phyloP scores from a whole-genome alignment of 768 basidiomycete genomes.

The Strobilomyces dryophilus region DNA sequence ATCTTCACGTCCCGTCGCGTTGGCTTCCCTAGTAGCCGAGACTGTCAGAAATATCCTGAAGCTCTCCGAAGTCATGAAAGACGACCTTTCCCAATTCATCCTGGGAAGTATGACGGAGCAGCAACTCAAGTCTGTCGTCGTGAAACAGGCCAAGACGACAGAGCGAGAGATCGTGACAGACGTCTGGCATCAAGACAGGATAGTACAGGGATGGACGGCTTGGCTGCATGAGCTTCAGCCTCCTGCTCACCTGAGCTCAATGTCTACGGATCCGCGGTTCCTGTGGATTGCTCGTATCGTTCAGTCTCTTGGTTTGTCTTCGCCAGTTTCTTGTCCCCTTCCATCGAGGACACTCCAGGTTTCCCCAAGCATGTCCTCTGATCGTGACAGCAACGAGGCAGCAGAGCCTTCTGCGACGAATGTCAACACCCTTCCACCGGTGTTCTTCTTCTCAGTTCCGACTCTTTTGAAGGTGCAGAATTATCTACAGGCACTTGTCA shows the following conservation, averaged over 20 bases:
- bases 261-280: conserved; percentile 15
- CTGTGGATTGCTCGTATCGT: conserved; percentile 49
- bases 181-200: conserved; percentile 40
- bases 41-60: conserved; percentile 45
- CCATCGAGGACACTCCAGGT: conserved; percentile 22
- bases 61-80: conserved; percentile 61
- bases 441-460: conserved; percentile 57
- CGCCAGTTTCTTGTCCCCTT: conserved; percentile 34
- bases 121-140: conserved; percentile 48
- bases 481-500: conserved; percentile 64
- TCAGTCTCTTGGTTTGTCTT: conserved; percentile 41
- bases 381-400: background rate
- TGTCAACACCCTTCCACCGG: conserved; percentile 56
- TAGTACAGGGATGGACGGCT: conserved; percentile 19
- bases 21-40: conserved; percentile 48
- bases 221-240: conserved; percentile 19
- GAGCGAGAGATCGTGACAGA: conserved; percentile 54
- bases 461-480: conserved; percentile 60
- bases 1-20: conserved; percentile 22
- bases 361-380: background rate
- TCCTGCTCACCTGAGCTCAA: conserved; percentile 5
- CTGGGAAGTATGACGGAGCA: conserved; percentile 63
- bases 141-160: conserved; percentile 47
- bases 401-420: background rate
- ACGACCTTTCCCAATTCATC: conserved; percentile 62